Conservation (phyloP, 2,329 filamentous ascomycete species). For the Hawksworthiomyces lignivorus region DNA sequence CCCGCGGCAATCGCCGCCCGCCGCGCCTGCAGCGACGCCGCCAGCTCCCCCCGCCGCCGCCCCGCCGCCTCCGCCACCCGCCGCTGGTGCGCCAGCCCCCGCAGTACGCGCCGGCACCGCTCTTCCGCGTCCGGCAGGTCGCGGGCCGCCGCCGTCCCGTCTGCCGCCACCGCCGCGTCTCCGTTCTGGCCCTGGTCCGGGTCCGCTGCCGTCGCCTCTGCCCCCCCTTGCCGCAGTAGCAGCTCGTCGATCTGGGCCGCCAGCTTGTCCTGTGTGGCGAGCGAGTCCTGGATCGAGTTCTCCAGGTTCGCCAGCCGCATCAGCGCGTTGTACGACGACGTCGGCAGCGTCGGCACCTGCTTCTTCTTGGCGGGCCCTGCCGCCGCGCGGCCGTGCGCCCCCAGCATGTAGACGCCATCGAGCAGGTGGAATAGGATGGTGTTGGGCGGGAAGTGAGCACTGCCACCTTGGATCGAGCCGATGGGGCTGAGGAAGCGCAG, state of each 20-base stretch:
- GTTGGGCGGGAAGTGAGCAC: slow-evolving; percentile 67
- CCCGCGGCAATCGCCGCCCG: slow-evolving; percentile 61
- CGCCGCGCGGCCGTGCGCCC: slow-evolving; percentile 38
- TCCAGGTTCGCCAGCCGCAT: slow-evolving; percentile 86
- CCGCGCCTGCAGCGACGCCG: slow-evolving; percentile 56
- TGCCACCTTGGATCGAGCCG: slow-evolving; percentile 53
- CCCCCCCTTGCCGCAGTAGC: slow-evolving; percentile 27
- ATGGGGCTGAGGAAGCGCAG: slow-evolving; percentile 71
- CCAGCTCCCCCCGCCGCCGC: slow-evolving; percentile 59
- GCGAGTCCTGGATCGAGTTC: slow-evolving; percentile 82
- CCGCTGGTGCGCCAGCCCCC: slow-evolving; percentile 54
- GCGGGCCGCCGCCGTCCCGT: slow-evolving; percentile 27
- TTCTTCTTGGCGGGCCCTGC: slow-evolving; percentile 36
- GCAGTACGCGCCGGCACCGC: slow-evolving; percentile 37
- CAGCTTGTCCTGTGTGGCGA: slow-evolving; percentile 66
- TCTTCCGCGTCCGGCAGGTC: slow-evolving; percentile 42
- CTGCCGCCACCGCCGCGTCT: too few relatives aligned
- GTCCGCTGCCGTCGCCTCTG: too few relatives aligned
- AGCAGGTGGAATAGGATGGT: slow-evolving; percentile 49
- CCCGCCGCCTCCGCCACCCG: slow-evolving; percentile 56
- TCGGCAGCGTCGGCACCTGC: slow-evolving; percentile 44
- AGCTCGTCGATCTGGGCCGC: slow-evolving; percentile 68
- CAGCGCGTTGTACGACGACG: slow-evolving; percentile 78
- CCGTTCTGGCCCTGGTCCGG: too few relatives aligned
- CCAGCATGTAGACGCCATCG: slow-evolving; percentile 10